These are phyloP conservation scores for Verticillium klebahnii DNA, from an alignment of 2,329 filamentous ascomycete genomes.

Conservation along the genomic window DNA sequence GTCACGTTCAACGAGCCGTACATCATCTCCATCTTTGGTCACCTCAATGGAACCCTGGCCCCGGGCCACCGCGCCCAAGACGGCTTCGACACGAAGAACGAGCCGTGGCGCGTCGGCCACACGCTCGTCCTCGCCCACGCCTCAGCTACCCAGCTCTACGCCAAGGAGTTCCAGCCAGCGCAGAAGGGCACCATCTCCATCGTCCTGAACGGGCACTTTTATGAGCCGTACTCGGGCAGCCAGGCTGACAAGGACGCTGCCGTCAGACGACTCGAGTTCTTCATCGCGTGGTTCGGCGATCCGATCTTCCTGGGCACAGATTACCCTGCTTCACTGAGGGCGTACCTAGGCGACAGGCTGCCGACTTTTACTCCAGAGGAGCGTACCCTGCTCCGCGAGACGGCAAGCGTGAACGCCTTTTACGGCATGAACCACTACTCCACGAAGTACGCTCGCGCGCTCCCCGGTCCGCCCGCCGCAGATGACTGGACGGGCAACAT, in stretches of 20 bases:
- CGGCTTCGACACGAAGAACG: slow-evolving; percentile 66
- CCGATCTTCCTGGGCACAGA: slow-evolving; percentile 73
- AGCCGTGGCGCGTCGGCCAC: slow-evolving; percentile 81
- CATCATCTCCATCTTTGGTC: slow-evolving; percentile 77
- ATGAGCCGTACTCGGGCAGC: slow-evolving; percentile 74
- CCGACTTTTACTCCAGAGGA: slow-evolving; percentile 73
- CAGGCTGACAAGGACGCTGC: slow-evolving; percentile 70
- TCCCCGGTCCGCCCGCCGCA: slow-evolving; percentile 51
- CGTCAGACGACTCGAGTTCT: slow-evolving; percentile 79
- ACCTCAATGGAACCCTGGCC: slow-evolving; percentile 72
- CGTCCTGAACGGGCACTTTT: slow-evolving; percentile 80
- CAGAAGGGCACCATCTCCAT: slow-evolving; percentile 78
- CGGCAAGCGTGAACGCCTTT: slow-evolving; percentile 70
- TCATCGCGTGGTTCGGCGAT: slow-evolving; percentile 85
- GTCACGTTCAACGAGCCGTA: slow-evolving; percentile 90
- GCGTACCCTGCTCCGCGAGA: slow-evolving; percentile 60
- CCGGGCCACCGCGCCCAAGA: slow-evolving; percentile 79
- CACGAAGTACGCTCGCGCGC: slow-evolving; percentile 78
- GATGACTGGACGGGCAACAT: slow-evolving; percentile 74
- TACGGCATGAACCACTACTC: slow-evolving; percentile 96
- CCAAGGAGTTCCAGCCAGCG: slow-evolving; percentile 74
- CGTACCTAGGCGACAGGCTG: slow-evolving; percentile 73
- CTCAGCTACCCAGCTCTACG: slow-evolving; percentile 73
- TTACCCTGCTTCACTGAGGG: slow-evolving; percentile 78
- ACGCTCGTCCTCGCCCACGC: slow-evolving; percentile 76